Evolutionary conservation across 1,139 yeast species (phyloP).

Genomic region (Lodderomyces orthopsilosis): DNA sequence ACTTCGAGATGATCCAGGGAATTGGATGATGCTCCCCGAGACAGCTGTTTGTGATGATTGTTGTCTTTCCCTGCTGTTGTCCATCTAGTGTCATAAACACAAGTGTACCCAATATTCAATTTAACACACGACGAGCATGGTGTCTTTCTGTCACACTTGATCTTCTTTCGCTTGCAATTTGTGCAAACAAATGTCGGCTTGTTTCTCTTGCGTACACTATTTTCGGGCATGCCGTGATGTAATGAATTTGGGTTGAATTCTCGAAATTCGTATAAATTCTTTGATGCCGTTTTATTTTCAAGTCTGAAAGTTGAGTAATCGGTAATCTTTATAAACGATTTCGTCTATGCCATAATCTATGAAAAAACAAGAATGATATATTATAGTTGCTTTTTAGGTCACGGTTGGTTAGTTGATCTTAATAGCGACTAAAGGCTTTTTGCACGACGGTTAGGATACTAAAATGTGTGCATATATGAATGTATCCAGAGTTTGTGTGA

Average conservation of each 20-base stretch:
- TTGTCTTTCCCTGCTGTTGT: background rate
- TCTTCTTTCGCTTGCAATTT: constrained; percentile 28
- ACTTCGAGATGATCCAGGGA: background rate
- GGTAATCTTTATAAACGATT: background rate
- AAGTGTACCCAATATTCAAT: constrained; percentile 17
- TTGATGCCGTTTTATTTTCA: too few species aligned
- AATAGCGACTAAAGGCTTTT: too few species aligned
- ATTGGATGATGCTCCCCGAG: background rate
- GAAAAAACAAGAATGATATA: too few species aligned
- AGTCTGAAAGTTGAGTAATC: background rate
- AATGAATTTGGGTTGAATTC: too few species aligned
- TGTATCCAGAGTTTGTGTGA: background rate
- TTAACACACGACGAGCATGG: constrained; percentile 31
- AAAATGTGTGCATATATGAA: background rate
- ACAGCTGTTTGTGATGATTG: background rate
- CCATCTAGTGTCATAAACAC: constrained; percentile 21
- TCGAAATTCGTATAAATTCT: too few species aligned
- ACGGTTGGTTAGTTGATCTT: too few species aligned
- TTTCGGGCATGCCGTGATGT: background rate
- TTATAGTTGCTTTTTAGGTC: background rate
- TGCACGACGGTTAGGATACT: background rate
- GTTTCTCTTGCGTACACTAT: constrained; percentile 16
- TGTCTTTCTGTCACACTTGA: constrained; percentile 27
- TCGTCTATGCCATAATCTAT: background rate
- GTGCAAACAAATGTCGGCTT: constrained; percentile 26